phyloP scores from a whole-genome alignment of 495 filamentous ascomycete species.

The Aspergillus biplanus region DNA sequence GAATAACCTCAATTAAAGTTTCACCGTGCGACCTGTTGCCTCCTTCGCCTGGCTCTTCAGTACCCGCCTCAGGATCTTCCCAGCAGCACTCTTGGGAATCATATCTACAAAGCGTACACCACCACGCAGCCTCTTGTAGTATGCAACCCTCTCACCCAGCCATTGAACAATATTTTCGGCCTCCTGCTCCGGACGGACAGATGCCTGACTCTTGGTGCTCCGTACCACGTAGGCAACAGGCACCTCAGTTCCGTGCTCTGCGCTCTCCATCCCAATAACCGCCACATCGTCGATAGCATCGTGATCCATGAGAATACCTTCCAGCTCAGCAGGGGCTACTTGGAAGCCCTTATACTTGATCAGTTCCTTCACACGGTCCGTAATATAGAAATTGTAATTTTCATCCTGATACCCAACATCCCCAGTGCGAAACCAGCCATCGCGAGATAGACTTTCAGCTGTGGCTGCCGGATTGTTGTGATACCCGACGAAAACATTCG shows the following conservation, averaged over 20 bases:
- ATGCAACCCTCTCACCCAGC: constrained; percentile 64
- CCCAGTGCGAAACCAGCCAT: constrained; percentile 68
- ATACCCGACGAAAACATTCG: constrained; percentile 75
- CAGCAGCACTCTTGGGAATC: constrained; percentile 83
- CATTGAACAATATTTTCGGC: constrained; percentile 65
- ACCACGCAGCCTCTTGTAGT: constrained; percentile 79
- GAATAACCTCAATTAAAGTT: constrained; percentile 32
- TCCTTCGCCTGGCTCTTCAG: constrained; percentile 60
- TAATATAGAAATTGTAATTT: constrained; percentile 70
- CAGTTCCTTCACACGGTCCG: constrained; percentile 86
- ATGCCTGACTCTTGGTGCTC: constrained; percentile 52
- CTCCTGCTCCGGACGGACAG: constrained; percentile 51
- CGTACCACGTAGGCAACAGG: constrained; percentile 81
- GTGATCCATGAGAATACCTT: constrained; percentile 74
- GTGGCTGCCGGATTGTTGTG: constrained; percentile 74
- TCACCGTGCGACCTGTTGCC: constrained; percentile 41
- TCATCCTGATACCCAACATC: constrained; percentile 67
- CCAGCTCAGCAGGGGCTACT: constrained; percentile 85
- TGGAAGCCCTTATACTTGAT: constrained; percentile 93
- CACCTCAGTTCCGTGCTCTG: constrained; percentile 73
- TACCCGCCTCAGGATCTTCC: constrained; percentile 84
- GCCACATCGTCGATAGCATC: constrained; percentile 79
- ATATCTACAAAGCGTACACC: constrained; percentile 80
- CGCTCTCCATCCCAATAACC: constrained; percentile 76
- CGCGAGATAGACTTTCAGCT: constrained; percentile 58